Base-by-base conservation (phyloP, 768 basidiomycete genomes). In the Podaxis mareebaensis region DNA sequence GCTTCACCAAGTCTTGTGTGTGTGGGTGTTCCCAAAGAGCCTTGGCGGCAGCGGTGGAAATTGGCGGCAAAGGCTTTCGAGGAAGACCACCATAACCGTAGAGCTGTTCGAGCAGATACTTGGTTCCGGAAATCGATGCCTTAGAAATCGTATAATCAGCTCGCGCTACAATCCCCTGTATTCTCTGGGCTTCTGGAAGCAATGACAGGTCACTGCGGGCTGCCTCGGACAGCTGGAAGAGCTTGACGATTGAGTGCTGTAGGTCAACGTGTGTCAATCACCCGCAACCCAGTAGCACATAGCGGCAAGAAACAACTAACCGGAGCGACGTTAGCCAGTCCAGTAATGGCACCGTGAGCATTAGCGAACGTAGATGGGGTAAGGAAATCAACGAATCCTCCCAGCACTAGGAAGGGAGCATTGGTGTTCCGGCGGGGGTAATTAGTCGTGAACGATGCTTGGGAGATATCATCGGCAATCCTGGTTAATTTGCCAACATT, bases 401-500 rank as follows among this genome's bases (percentile, higher is more conserved):
- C 93, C 22, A 95, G 79, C 38, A 95, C 92, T 53, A 95, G 77
- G 81, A 97, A 96, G 17, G 89, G 88, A 0, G 85, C 84, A 30
- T 81, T 75, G 22, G 79, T 70, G 70, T 86, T 84, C 76, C 85
- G 88, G 71, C 92, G 88, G 49, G 93, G 92, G 75, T 89, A 78
- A 38, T 76, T 70, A 30, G 80, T 72, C 17, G 75, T 66, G 75
- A 94, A 95, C 4, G 77, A 72, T 6, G 84, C 72, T 38, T 78
- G 76, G 13, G 90, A 83, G 6, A 92, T 84, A 10, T 81, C 78
- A 49, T 88, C 88, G 54, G 89, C 87, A 66, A 96, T 90, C 68
- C 95, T 84, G 30, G 92, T 92, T 68, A 96, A 81, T 76, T 96
- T 96, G 54, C 95, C 95, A 65, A 97, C 92, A 70, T 91, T 93